A percentile compares a stretch with the other conserved stretches of the same genome.
Conservation (phyloP, 108 stramenopile species). For the Pseudonitzschia multiseries region DNA sequence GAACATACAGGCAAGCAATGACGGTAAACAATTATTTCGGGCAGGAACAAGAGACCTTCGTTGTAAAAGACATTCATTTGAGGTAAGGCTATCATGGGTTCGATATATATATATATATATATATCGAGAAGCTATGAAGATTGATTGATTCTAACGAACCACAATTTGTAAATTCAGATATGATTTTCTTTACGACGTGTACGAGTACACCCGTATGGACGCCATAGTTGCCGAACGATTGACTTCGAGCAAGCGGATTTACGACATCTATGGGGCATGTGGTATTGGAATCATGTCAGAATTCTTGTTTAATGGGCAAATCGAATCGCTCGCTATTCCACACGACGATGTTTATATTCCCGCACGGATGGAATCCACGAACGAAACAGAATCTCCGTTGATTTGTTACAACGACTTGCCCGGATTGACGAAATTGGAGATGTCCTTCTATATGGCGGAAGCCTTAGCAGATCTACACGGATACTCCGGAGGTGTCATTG, state of each 20-base stretch:
- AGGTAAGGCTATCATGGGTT: conserved; percentile 17
- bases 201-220: conserved; percentile 60
- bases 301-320: conserved; percentile 28
- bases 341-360: conserved; percentile 8
- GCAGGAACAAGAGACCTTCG: conserved; percentile 10
- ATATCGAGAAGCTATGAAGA: neutral
- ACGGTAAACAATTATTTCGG: conserved; percentile 1
- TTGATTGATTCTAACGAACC: neutral
- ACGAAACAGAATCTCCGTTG: conserved; percentile 1
- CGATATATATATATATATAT: no score
- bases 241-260: conserved; percentile 56
- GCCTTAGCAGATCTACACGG: conserved; percentile 74
- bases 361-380: conserved; percentile 1
- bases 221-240: conserved; percentile 77
- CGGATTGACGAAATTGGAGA: conserved; percentile 49
- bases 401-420: conserved; percentile 56
- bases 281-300: conserved; percentile 44
- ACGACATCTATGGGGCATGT: conserved; percentile 78
- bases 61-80: conserved; percentile 23
- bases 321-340: conserved; percentile 22
- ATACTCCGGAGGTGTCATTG: conserved; percentile 58
- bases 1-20: conserved; percentile 19
- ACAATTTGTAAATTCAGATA: conserved; percentile 7
- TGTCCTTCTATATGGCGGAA: conserved; percentile 66
- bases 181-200: conserved; percentile 10